Percentiles rank a stretch among this genome's conserved stretches.
Evolutionary conservation across 1,284 basidiomycete genomes (phyloP).

Genomic region (Tilletia setariae): DNA sequence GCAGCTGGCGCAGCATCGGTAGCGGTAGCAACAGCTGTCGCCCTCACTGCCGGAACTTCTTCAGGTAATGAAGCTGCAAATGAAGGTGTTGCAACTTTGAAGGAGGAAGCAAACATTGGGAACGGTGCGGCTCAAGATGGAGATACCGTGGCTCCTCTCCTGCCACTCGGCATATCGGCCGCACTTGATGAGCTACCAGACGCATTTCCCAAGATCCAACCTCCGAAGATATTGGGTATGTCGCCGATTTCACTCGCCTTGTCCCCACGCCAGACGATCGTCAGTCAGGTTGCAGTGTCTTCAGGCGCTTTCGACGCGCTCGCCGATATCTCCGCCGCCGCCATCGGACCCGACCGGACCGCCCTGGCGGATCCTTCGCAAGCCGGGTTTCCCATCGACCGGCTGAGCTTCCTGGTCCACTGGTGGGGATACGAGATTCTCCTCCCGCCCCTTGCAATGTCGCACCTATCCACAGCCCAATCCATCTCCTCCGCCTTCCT

Average conservation of each 20-base stretch:
- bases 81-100: neutral
- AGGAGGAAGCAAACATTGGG: neutral
- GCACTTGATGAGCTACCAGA: neutral
- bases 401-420: slow-evolving; percentile 47
- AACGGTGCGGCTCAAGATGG: neutral
- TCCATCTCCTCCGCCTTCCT: slow-evolving; percentile 42
- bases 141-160: neutral
- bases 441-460: slow-evolving; percentile 39
- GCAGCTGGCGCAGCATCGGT: neutral
- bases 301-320: slow-evolving; percentile 41
- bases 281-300: slow-evolving; percentile 12
- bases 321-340: slow-evolving; percentile 34
- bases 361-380: slow-evolving; percentile 19
- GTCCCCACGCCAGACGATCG: slow-evolving; percentile 24
- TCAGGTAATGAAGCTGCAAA: neutral
- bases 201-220: neutral
- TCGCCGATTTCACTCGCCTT: slow-evolving; percentile 34
- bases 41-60: neutral
- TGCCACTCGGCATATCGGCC: neutral
- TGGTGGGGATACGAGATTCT: slow-evolving; percentile 52
- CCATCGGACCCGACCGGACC: slow-evolving; percentile 21
- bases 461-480: slow-evolving; percentile 43
- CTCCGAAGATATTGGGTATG: slow-evolving; percentile 25
- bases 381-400: slow-evolving; percentile 37
- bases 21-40: neutral